Evolutionary conservation across 148 eudicot genomes (phyloP).

Genomic region (Cornus suecica): DNA sequence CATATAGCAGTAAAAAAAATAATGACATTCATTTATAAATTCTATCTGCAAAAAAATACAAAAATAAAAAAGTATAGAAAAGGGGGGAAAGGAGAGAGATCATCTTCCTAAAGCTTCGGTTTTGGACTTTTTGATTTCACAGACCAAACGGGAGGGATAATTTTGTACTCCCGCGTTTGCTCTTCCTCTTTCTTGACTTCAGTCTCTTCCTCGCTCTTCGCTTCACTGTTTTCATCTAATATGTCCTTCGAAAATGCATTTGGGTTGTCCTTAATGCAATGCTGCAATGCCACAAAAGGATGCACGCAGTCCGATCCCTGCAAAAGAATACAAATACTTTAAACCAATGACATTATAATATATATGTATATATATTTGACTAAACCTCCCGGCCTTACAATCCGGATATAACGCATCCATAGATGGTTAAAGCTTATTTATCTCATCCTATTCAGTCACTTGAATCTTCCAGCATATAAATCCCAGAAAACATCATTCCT

Average conservation of each 20-base stretch:
- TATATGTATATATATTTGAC: background rate
- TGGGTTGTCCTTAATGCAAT: conserved; percentile 74
- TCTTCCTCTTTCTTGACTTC: conserved; percentile 36
- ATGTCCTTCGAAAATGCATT: conserved; percentile 73
- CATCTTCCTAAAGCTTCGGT: conserved; percentile 41
- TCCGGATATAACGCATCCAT: no score
- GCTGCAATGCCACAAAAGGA: conserved; percentile 81
- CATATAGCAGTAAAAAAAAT: no score
- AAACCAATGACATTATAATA: background rate
- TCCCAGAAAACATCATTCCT: background rate
- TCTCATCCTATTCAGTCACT: no score
- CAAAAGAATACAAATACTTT: conserved; percentile 2
- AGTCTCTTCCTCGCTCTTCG: conserved; percentile 36
- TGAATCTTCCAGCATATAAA: background rate
- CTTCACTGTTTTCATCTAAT: conserved; percentile 43
- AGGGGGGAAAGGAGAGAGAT: background rate
- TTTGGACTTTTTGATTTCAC: conserved; percentile 40
- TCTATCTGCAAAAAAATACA: no score
- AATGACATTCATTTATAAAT: no score
- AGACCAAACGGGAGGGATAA: conserved; percentile 74
- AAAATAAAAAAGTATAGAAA: no score
- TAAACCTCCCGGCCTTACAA: no score
- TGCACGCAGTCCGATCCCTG: conserved; percentile 90
- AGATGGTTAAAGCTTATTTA: no score
- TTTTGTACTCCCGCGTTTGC: conserved; percentile 37